phyloP scores from a whole-genome alignment of 2,329 filamentous ascomycete species.

The Botrytis paeoniae region DNA sequence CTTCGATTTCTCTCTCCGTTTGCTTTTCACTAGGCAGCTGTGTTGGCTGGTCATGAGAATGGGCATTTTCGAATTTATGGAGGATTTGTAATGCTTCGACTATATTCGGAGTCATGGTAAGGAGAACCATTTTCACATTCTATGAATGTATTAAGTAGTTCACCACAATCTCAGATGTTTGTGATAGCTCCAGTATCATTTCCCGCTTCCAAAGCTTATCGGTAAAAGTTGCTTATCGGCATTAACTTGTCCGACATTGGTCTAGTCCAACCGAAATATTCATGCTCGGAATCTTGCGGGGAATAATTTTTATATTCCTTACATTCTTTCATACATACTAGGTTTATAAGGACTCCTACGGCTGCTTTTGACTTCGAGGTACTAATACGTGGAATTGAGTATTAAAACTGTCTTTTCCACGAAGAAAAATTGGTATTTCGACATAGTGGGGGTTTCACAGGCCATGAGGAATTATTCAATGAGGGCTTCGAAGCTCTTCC shows the following conservation, averaged over 20 bases:
- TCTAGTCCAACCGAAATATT: constrained; percentile 29
- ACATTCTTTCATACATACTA: constrained; percentile 14
- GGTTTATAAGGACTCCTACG: background rate
- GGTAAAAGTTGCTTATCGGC: constrained; percentile 20
- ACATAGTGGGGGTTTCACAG: constrained; percentile 18
- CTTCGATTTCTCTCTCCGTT: background rate
- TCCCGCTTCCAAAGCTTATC: constrained; percentile 22
- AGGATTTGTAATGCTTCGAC: constrained; percentile 56
- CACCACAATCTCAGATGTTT: background rate
- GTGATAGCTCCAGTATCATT: background rate
- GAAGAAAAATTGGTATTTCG: background rate
- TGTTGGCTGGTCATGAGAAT: background rate
- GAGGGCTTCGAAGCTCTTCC: constrained; percentile 49
- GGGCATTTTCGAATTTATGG: constrained; percentile 23
- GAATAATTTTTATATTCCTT: constrained; percentile 15
- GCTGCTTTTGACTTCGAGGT: background rate
- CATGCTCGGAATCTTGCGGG: constrained; percentile 28
- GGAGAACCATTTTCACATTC: constrained; percentile 60
- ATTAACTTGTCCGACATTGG: constrained; percentile 26
- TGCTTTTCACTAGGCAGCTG: background rate
- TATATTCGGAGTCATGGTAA: constrained; percentile 71
- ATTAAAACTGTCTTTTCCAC: background rate
- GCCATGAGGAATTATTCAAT: constrained; percentile 53
- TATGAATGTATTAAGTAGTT: background rate
- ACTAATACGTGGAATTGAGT: background rate